Base-by-base conservation (phyloP, 148 eudicot genomes). In the Pharnaceum exiguum region DNA sequence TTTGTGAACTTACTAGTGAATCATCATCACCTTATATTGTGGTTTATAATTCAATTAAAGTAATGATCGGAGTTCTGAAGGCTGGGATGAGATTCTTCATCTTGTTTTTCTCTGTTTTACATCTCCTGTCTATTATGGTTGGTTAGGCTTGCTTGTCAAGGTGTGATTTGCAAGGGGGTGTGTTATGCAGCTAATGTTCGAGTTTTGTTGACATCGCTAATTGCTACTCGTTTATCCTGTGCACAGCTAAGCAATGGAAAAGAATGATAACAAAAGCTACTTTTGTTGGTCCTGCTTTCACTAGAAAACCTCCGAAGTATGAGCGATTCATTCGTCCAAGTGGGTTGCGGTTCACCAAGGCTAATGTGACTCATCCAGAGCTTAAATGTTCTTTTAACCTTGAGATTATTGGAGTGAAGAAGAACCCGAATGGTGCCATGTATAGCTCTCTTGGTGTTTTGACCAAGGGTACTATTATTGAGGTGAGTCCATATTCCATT, bases 181-280 rank as follows among this genome's bases (percentile, higher is more conserved):
- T n/a, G n/a, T n/a, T n/a, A n/a, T n/a, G n/a, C n/a, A n/a, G n/a
- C n/a, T n/a, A n/a, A n/a, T n/a, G n/a, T n/a, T n/a, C n/a, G n/a
- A n/a, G n/a, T n/a, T 32, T 51, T 30, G 21, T 5, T 4, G 21
- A 32, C 39, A 30, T 51, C 7, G 10, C 18, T 29, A 19, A 7
- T 16, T 2, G 18, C 1, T 66, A 39, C 39, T 4, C 18, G 5
- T 23, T 32, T 49, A 10, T 24, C 5, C 43, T 43, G 44, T 53
- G n/a, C 71, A 69, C 90, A 91, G 98, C 87, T 68, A 93, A 93
- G 85, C 99, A 93, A 70, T 93, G 99, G 99, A 93, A 93, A 63
- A 83, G 99, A 61, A 93, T 93, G 99, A 63, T 93, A 59, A 93
- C 99, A 6, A 93, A 93, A 62, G 99, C 79, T 35, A 93, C 99